Conservation (phyloP, 352 stramenopile species). For the Phytophthora megakarya region DNA sequence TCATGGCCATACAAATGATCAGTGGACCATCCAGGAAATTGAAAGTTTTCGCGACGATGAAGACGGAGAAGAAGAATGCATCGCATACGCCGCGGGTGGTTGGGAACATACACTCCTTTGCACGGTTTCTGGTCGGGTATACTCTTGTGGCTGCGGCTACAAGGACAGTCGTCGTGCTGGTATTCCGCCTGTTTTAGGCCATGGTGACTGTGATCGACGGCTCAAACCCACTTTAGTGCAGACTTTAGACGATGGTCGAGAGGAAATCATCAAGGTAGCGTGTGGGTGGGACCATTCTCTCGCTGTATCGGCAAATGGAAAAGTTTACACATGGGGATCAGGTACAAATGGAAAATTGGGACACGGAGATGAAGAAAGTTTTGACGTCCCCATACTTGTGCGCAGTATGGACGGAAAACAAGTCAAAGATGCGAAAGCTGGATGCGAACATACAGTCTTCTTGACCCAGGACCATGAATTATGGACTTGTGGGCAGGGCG, state of each 20-base stretch:
- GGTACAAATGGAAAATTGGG: conserved; percentile 84
- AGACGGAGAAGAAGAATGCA: conserved; percentile 47
- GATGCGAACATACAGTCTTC: conserved; percentile 79
- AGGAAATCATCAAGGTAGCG: conserved; percentile 66
- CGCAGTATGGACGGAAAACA: conserved; percentile 48
- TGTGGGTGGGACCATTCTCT: conserved; percentile 88
- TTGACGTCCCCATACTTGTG: conserved; percentile 63
- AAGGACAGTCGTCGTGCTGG: conserved; percentile 83
- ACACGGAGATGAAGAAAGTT: conserved; percentile 83
- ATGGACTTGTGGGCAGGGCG: conserved; percentile 83
- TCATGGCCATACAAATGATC: conserved; percentile 78
- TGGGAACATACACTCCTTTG: conserved; percentile 88
- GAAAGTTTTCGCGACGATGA: conserved; percentile 54
- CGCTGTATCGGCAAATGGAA: conserved; percentile 57
- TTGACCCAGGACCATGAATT: conserved; percentile 65
- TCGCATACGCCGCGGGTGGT: conserved; percentile 64
- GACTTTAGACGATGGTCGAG: conserved; percentile 51
- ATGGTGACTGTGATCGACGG: conserved; percentile 71
- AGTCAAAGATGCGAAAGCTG: conserved; percentile 74
- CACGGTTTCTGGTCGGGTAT: conserved; percentile 63
- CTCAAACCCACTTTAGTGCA: conserved; percentile 64
- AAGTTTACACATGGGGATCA: conserved; percentile 81
- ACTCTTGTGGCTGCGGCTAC: conserved; percentile 80
- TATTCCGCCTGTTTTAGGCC: conserved; percentile 80
- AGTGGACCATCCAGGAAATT: conserved; percentile 61